Conservation (phyloP, 2,329 filamentous ascomycete species). For the Fusarium illudens region DNA sequence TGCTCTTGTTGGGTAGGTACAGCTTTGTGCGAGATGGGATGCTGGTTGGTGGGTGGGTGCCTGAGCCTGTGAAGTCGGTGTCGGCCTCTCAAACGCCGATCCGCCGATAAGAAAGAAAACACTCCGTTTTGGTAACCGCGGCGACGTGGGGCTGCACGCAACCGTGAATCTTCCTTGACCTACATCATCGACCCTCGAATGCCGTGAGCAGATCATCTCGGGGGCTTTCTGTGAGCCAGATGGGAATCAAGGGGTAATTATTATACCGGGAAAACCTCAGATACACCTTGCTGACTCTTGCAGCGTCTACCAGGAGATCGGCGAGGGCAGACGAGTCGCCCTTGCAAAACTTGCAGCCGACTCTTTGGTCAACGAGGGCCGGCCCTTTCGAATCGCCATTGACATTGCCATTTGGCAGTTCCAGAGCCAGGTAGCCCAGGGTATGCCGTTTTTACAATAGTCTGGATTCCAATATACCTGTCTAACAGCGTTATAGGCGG, state of each 20-base stretch:
- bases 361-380: constrained; percentile 73
- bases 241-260: constrained; percentile 73
- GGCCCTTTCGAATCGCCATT: constrained; percentile 86
- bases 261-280: fast-evolving
- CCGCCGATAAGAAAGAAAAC: constrained; percentile 46
- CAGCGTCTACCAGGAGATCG: constrained; percentile 92
- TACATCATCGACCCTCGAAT: constrained; percentile 28
- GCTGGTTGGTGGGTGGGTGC: constrained; percentile 35
- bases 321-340: constrained; percentile 79
- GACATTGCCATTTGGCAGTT: constrained; percentile 99
- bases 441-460: constrained; percentile 45
- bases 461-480: not conserved
- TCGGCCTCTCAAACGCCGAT: constrained; percentile 43
- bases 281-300: constrained; percentile 1
- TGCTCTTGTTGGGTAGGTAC: constrained; percentile 19
- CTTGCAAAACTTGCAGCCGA: constrained; percentile 84
- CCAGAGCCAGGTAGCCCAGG: constrained; percentile 84
- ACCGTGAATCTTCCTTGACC: constrained; percentile 28
- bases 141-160: constrained; percentile 43
- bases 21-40: constrained; percentile 22
- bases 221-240: constrained; percentile 43
- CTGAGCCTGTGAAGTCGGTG: constrained; percentile 6
- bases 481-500: constrained; percentile 64
- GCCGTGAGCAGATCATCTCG: constrained; percentile 8
- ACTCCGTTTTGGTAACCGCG: constrained; percentile 41